Evolutionary conservation across 2,329 filamentous ascomycete species (phyloP).

Genomic region (Acrocalymma vagum): DNA sequence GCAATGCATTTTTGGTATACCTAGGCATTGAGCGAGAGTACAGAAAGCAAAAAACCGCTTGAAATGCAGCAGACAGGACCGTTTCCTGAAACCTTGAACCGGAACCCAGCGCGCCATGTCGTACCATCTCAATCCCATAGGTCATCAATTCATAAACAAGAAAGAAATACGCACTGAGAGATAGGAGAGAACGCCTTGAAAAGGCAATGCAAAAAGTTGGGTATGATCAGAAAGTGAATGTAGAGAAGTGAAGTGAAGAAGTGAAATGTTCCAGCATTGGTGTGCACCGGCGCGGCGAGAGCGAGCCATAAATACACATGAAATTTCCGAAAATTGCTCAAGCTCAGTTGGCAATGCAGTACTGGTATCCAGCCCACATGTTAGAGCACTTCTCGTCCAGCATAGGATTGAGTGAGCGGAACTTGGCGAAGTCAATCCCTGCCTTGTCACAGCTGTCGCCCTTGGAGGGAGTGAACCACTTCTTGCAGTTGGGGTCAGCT

Average conservation of each 20-base stretch:
- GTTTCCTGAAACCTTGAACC: too few species aligned
- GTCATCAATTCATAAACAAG: too few species aligned
- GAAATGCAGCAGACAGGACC: too few species aligned
- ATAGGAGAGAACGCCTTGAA: too few species aligned
- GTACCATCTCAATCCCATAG: too few species aligned
- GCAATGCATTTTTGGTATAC: too few species aligned
- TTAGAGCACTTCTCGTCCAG: slow-evolving; percentile 44
- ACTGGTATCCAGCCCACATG: slow-evolving; percentile 46
- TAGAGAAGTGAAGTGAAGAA: slow-evolving; percentile 14
- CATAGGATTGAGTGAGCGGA: slow-evolving; percentile 39
- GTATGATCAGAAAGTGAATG: slow-evolving; percentile 13
- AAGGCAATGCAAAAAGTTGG: too few species aligned
- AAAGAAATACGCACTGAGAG: too few species aligned
- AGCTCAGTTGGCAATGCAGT: slow-evolving; percentile 38
- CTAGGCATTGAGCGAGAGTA: too few species aligned
- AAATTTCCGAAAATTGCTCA: not conserved
- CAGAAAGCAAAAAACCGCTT: too few species aligned
- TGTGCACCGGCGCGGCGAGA: too few species aligned
- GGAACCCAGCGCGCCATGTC: too few species aligned
- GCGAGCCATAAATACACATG: slow-evolving; percentile 2
- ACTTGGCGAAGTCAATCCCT: slow-evolving; percentile 33
- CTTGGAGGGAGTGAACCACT: slow-evolving; percentile 39
- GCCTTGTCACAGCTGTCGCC: slow-evolving; percentile 44
- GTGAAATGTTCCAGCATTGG: slow-evolving; percentile 9
- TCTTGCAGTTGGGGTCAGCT: slow-evolving; percentile 31